phyloP scores from a whole-genome alignment of 768 basidiomycete genomes.

The Chiua virens region DNA sequence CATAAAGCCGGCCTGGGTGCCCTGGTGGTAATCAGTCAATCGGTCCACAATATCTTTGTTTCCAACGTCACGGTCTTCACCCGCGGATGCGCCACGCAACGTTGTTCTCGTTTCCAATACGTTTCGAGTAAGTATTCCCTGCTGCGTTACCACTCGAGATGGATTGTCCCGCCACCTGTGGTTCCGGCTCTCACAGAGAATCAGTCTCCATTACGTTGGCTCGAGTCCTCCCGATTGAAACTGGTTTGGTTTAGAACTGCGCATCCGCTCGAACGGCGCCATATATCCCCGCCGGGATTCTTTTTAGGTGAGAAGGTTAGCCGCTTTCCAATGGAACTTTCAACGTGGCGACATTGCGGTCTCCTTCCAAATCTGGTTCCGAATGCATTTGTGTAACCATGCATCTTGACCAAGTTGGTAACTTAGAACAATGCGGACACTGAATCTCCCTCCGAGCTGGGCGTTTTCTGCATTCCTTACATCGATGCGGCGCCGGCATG shows the following conservation, averaged over 20 bases:
- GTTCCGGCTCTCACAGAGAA: not conserved
- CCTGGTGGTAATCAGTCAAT: constrained; percentile 1
- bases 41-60: not conserved
- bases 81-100: no score
- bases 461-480: no score
- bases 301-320: constrained; percentile 4
- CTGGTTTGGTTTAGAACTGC: constrained; percentile 8
- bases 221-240: not conserved
- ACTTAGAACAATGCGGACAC: no score
- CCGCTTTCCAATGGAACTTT: constrained; percentile 23
- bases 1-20: not conserved
- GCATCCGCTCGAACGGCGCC: no score
- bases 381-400: not conserved
- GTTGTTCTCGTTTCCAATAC: no score
- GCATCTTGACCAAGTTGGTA: no score
- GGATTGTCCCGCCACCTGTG: not conserved
- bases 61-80: no score
- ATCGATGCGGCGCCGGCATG: no score
- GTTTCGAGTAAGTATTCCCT: not conserved
- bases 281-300: constrained; percentile 9
- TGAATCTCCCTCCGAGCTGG: no score
- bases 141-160: not conserved
- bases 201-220: not conserved
- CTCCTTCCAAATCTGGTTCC: not conserved
- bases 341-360: constrained; percentile 9